Evolutionary conservation across 495 filamentous ascomycete genomes (phyloP), one percentile per base, ranked within the genome.

Genomic region (Talaromyces ruber): DNA sequence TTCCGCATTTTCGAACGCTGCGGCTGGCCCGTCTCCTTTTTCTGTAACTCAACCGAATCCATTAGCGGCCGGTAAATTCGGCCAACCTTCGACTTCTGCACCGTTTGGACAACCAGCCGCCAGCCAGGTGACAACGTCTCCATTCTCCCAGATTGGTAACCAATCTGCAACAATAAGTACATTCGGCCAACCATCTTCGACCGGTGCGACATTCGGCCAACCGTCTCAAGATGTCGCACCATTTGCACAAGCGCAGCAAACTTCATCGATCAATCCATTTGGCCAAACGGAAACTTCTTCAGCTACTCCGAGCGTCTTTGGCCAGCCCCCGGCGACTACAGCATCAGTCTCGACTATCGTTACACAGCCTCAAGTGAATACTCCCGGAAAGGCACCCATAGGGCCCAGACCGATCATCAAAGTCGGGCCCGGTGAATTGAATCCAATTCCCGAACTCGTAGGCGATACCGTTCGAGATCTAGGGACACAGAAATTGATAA

Each of bases 181-280:
- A 25, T 52, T 60, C 18, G 59, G 59, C 1, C 63, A 24, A 53
- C 53, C 34, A 53, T 62, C 47, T 29, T 66, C 32, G 64, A 70
- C 82, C 62, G 80, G 81, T 18, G 79, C 82, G 50, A 53, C 64
- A 26, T 68, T 70, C 61, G 69, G 69, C 12, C 70, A 79, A 50
- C 65, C 75, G 3, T 60, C 75, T 53, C 58, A 68, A 54, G 26
- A 72, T 61, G 58, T 67, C 22, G 61, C 69, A 8, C 65, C 70
- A 11, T 73, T 70, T 58, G 63, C 61, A 25, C 65, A 39, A 63
- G 58, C 58, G 54, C 64, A n/a, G 7, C 59, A 60, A 26, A 61
- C 61, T 37, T 6, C 26, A 21, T 12, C 50, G 21, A 12, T 14
- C 26, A 63, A 25, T 58, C 66, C 70, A 43, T 72, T 77, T 59